Conservation (phyloP, 345 rosid species). For the Citrus maxima region DNA sequence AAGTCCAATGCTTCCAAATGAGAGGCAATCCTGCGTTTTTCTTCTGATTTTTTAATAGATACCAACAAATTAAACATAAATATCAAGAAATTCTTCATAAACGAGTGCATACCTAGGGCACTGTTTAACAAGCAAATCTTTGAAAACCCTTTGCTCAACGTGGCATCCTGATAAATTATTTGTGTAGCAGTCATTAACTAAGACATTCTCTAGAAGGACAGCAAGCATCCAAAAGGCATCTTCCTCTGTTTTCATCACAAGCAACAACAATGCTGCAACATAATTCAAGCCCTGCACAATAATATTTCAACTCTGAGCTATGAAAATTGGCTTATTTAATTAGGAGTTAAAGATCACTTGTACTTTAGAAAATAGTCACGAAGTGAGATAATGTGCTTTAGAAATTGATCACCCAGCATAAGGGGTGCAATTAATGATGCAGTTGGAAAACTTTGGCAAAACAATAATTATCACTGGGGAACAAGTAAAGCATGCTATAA, state of each 20-base stretch:
- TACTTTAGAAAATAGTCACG: neutral
- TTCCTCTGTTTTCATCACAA: slow-evolving; percentile 99
- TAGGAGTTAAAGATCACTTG: neutral
- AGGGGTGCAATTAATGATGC: neutral
- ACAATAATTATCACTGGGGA: neutral
- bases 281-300: slow-evolving; percentile 84
- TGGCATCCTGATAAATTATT: slow-evolving; percentile 95
- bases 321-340: neutral
- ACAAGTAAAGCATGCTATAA: neutral
- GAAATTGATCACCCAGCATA: neutral
- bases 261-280: slow-evolving; percentile 87
- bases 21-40: slow-evolving; percentile 68
- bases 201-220: slow-evolving; percentile 88
- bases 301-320: neutral
- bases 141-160: slow-evolving; percentile 96
- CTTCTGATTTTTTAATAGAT: slow-evolving; percentile 3
- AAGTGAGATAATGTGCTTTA: neutral
- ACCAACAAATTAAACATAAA: slow-evolving; percentile 1
- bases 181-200: slow-evolving; percentile 95
- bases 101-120: slow-evolving; percentile 65
- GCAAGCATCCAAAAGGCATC: slow-evolving; percentile 99
- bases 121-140: slow-evolving; percentile 80
- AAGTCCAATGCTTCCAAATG: slow-evolving; percentile 91
- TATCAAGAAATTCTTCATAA: neutral
- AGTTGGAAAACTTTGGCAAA: neutral